Base-by-base conservation (phyloP, 2,329 filamentous ascomycete species). In the Neonectria hederae region DNA sequence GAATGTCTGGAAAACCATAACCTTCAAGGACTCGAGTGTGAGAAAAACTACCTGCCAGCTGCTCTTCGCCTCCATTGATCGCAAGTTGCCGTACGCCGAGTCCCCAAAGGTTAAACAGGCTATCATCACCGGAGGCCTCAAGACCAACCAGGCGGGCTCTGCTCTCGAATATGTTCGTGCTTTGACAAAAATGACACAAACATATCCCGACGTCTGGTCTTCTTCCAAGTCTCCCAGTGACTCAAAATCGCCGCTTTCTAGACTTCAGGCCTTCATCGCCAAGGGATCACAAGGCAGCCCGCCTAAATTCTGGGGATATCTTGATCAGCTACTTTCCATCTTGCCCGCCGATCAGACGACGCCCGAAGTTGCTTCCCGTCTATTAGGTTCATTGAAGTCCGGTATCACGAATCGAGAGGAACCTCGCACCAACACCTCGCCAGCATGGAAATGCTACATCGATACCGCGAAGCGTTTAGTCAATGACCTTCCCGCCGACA, bases 251-350 rank as follows among this genome's bases (percentile, higher is more conserved):
- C 83, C 87, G 0, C 69, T 86, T 2, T 80, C 81, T 4, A 80
- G 90, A 22, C 78, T 99, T 4, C 86, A 87, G 54, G 82, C 88
- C 9, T 96, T 97, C 70, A 82, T 98, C 7, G 89, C 92, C 66
- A 92, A 90, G 72, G 95, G 96, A 3, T 97, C 95, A 0, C 92
- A 97, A 73, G 87, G 89, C n/a, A 91, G 91, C 3, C 83, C 88
- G 0, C 80, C 84, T 4, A 86, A 84, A 10, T 97, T 90, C 74
- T 99, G 96, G 96, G 78, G 83, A 26, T 87, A 86, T 17, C 76
- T 97, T 32, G 83, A 85, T 42, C 81, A 83, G 30, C 79, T 98
- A 0, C 75, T 97, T 6, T 81, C 86, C 22, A 76, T 89, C 1
- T 75, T 95, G 1, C 82, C 90, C 53, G 69, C 77, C 2, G 79